phyloP scores from a whole-genome alignment of 495 filamentous ascomycete species.

The Penicillium turbatum region DNA sequence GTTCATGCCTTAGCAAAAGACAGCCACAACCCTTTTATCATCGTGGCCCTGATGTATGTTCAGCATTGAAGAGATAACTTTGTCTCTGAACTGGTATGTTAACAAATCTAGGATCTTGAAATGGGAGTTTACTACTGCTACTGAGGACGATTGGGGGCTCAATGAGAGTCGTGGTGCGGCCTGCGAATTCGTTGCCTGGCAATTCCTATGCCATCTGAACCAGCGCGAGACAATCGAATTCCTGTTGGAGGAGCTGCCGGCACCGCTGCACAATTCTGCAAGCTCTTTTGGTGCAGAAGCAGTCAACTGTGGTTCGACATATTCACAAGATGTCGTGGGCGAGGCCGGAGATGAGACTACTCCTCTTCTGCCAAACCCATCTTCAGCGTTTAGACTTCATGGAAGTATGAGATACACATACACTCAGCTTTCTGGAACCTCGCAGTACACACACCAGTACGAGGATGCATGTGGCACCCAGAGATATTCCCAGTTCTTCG shows the following conservation, averaged over 20 bases:
- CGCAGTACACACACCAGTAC: slow-evolving; percentile 7
- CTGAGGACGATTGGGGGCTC: slow-evolving; percentile 63
- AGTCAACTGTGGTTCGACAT: slow-evolving; percentile 16
- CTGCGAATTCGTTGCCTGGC: slow-evolving; percentile 90
- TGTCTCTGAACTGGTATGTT: not conserved
- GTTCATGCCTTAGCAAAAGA: slow-evolving; percentile 60
- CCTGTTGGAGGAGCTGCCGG: slow-evolving; percentile 73
- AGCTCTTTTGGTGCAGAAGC: slow-evolving; percentile 26
- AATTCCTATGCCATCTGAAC: slow-evolving; percentile 73
- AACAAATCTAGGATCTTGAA: slow-evolving; percentile 63
- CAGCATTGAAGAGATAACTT: not conserved
- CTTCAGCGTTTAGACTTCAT: slow-evolving; percentile 24
- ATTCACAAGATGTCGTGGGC: slow-evolving; percentile 1
- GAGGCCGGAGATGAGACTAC: slow-evolving; percentile 22
- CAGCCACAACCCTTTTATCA: slow-evolving; percentile 67
- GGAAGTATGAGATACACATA: slow-evolving; percentile 10
- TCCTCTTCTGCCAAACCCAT: slow-evolving; percentile 24
- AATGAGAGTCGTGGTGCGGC: slow-evolving; percentile 75
- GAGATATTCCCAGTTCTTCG: slow-evolving; percentile 62
- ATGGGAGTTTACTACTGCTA: slow-evolving; percentile 61
- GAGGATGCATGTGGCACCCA: slow-evolving; percentile 41
- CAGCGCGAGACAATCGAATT: slow-evolving; percentile 79
- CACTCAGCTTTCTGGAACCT: slow-evolving; percentile 6
- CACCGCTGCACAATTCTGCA: slow-evolving; percentile 15
- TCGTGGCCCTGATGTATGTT: slow-evolving; percentile 73